Evolutionary conservation across 306 rosid genomes (phyloP), one percentile per base, ranked within the genome.

Genomic region (Trichosanthes truncata): DNA sequence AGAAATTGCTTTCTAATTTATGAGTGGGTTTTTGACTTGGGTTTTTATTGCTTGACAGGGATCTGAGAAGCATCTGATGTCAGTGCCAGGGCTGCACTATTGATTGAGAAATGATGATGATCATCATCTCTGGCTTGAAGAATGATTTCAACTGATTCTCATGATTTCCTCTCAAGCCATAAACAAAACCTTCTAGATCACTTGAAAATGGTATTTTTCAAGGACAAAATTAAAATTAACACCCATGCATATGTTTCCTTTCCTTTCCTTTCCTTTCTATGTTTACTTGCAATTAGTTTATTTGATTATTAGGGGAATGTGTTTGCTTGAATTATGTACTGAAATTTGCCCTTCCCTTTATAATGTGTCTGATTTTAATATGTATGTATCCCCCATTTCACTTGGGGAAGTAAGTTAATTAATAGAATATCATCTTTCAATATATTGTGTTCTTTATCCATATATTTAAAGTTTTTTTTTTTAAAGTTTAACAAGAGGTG

Each of bases 41-140:
- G 49, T 45, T 25, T 25, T 12, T 12, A 29, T 71, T 67, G 68
- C 4, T 43, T 49, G 75, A 82, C 84, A 94, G 97, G 93, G 87
- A 9, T 82, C 90, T 79, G 97, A 85, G 89, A 92, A 92, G 84
- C 92, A 86, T 84, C 86, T 86, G 48, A 84, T 86, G 93, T 81
- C 96, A 60, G 59, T 73, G 77, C 59, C 77, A 88, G 87, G 90
- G 88, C 97, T 80, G 83, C 94, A 23, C 83, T 89, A 26, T 84
- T 87, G 85, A 92, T 90, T 68, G 88, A 80, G 87, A 87, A 90
- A 79, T 83, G 78, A 53, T 80, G 35, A 59, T 49, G 6, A 36
- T 3, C 0, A 18, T 3, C 4, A 36, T 12, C 3, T 21, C 20
- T 55, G 61, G 25, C 25, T 55, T 55, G 61, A 23, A 57, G 14